phyloP scores from a whole-genome alignment of 1,139 yeast genomes.

The Candida labiduridarum region DNA sequence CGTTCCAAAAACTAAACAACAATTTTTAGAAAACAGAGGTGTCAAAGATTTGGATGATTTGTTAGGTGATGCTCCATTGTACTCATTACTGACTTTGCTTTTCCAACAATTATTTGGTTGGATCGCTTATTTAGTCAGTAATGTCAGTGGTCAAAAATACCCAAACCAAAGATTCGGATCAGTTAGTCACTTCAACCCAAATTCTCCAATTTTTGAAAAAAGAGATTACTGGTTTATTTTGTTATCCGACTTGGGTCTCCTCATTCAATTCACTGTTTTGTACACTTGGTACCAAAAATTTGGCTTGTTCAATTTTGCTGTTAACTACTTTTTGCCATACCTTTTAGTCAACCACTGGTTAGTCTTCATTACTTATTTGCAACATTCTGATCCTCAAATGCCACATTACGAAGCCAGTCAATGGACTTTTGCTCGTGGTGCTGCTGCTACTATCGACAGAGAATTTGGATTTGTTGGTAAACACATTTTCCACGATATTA shows the following conservation, averaged over 20 bases:
- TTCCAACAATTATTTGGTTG: conserved; percentile 81
- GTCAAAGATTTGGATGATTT: conserved; percentile 55
- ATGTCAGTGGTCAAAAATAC: conserved; percentile 77
- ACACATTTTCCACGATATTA: conserved; percentile 82
- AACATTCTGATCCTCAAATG: conserved; percentile 79
- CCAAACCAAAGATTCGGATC: conserved; percentile 46
- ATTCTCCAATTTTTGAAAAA: conserved; percentile 71
- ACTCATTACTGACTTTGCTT: conserved; percentile 54
- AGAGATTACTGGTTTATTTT: conserved; percentile 71
- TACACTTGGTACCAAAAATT: conserved; percentile 65
- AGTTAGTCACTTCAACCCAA: conserved; percentile 66
- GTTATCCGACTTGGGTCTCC: conserved; percentile 72
- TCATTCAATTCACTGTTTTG: conserved; percentile 53
- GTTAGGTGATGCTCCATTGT: conserved; percentile 74
- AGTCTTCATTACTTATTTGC: conserved; percentile 81
- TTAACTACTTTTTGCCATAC: conserved; percentile 80
- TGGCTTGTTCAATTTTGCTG: conserved; percentile 64
- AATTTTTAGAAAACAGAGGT: conserved; percentile 44
- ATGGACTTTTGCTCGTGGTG: conserved; percentile 90
- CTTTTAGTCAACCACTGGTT: conserved; percentile 87
- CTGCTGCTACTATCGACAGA: conserved; percentile 85
- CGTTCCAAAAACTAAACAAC: conserved; percentile 68
- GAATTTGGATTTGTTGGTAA: conserved; percentile 81
- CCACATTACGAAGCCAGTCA: conserved; percentile 75
- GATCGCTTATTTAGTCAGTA: conserved; percentile 62